Percentiles rank a stretch among this genome's conserved stretches.
These are phyloP conservation scores for Piromyces sp. DNA, from an alignment of 192 early-diverging fungal genomes.

Conservation along the genomic window DNA sequence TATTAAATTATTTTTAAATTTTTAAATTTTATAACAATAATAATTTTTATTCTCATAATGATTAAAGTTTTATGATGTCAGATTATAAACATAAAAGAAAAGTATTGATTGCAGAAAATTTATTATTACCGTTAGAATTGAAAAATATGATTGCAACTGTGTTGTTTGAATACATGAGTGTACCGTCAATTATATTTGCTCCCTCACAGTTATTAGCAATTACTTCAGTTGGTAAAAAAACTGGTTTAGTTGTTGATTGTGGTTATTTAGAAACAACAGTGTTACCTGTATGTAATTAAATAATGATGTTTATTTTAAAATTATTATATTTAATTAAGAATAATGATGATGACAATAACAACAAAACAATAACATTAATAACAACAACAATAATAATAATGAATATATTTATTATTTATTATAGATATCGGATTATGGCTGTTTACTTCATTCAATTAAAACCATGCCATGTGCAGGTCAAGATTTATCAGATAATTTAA, in stretches of 20 bases:
- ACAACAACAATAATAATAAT: not conserved
- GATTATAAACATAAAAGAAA: not conserved
- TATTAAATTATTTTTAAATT: too few species aligned
- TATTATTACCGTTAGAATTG: not conserved
- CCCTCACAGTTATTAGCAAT: slow-evolving; percentile 52
- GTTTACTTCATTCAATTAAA: slow-evolving; percentile 39
- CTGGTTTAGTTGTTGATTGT: slow-evolving; percentile 74
- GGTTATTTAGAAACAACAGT: slow-evolving; percentile 60
- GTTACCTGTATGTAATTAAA: slow-evolving; percentile 46
- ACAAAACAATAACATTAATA: not conserved
- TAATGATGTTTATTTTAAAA: too few species aligned
- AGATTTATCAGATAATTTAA: slow-evolving; percentile 35
- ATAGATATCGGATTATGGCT: slow-evolving; percentile 49
- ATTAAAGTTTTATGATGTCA: not conserved
- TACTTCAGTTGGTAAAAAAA: slow-evolving; percentile 51
- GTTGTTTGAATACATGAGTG: slow-evolving; percentile 12
- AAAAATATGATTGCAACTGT: not conserved
- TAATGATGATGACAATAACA: too few species aligned
- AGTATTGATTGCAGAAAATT: not conserved
- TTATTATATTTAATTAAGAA: too few species aligned
- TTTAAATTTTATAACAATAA: not conserved
- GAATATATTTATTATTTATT: not conserved
- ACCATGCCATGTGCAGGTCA: slow-evolving; percentile 48
- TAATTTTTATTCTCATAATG: too few species aligned
- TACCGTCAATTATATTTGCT: slow-evolving; percentile 61